Evolutionary conservation across 163 green algal genomes (phyloP).

Genomic region (Coccomyxa subellipsoidea): DNA sequence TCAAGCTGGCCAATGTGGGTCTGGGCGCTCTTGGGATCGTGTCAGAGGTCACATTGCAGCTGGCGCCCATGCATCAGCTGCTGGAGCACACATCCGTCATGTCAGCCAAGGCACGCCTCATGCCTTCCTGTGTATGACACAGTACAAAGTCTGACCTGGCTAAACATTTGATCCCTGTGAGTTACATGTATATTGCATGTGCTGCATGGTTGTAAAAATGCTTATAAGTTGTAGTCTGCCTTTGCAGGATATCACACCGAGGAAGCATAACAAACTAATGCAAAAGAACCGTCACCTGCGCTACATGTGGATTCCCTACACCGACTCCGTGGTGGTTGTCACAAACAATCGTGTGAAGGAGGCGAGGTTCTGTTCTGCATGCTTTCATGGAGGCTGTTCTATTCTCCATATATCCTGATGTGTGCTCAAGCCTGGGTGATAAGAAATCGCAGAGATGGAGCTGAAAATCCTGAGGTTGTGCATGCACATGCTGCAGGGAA

Average conservation of each 20-base stretch:
- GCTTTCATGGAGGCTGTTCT: neutral
- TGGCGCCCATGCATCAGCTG: slow-evolving; percentile 75
- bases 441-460: too few species aligned
- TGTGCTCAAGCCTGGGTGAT: too few species aligned
- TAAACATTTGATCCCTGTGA: too few species aligned
- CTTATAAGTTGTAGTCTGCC: too few species aligned
- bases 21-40: slow-evolving; percentile 90
- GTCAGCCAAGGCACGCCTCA: neutral
- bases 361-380: slow-evolving; percentile 6
- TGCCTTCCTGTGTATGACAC: too few species aligned
- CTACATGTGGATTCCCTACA: slow-evolving; percentile 98
- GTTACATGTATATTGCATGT: too few species aligned
- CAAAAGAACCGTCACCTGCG: slow-evolving; percentile 80
- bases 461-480: too few species aligned
- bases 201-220: too few species aligned
- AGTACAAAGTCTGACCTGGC: too few species aligned
- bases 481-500: neutral
- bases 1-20: slow-evolving; percentile 72
- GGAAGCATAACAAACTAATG: slow-evolving; percentile 70
- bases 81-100: slow-evolving; percentile 83
- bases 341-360: slow-evolving; percentile 56
- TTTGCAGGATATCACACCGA: slow-evolving; percentile 57
- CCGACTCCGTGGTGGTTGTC: slow-evolving; percentile 91
- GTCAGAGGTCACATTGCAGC: slow-evolving; percentile 78
- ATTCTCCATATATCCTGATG: too few species aligned